Evolutionary conservation across 2,329 filamentous ascomycete species (phyloP).

Genomic region (Xylaria sp.): DNA sequence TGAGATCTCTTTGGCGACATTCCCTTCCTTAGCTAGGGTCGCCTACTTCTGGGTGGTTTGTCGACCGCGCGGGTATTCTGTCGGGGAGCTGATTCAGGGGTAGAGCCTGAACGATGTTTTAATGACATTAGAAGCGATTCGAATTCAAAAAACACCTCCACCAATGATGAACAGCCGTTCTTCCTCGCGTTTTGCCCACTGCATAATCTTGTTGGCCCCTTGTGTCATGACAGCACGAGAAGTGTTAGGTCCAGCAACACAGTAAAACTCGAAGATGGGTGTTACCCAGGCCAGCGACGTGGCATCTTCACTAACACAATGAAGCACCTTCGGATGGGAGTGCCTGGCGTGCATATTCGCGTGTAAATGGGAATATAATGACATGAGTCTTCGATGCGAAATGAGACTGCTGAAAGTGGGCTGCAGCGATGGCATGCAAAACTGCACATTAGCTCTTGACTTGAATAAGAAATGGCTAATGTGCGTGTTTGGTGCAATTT

Average conservation of each 20-base stretch:
- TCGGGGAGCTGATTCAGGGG: no score
- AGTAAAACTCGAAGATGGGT: constrained; percentile 92
- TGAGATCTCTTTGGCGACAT: no score
- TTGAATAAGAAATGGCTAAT: constrained; percentile 97
- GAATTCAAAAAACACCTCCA: constrained; percentile 79
- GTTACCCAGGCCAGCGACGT: constrained; percentile 92
- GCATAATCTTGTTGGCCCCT: constrained; percentile 87
- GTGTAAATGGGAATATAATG: constrained; percentile 86
- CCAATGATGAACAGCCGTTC: constrained; percentile 96
- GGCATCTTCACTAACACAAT: constrained; percentile 78
- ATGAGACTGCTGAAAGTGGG: constrained; percentile 71
- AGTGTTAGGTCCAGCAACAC: constrained; percentile 82
- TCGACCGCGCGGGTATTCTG: no score
- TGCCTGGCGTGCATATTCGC: constrained; percentile 85
- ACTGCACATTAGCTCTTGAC: constrained; percentile 93
- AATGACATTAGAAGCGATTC: neutral
- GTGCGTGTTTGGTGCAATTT: constrained; percentile 82
- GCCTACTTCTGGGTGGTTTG: no score
- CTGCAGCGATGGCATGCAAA: constrained; percentile 85
- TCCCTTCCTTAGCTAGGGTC: no score
- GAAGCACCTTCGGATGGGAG: constrained; percentile 85
- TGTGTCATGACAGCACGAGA: constrained; percentile 76
- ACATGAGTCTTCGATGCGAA: constrained; percentile 78
- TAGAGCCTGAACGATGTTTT: neutral
- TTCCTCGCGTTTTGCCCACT: constrained; percentile 92